Evolutionary conservation across 2,329 filamentous ascomycete species (phyloP), one percentile per base, ranked within the genome.

Genomic region (Knufia fluminis): DNA sequence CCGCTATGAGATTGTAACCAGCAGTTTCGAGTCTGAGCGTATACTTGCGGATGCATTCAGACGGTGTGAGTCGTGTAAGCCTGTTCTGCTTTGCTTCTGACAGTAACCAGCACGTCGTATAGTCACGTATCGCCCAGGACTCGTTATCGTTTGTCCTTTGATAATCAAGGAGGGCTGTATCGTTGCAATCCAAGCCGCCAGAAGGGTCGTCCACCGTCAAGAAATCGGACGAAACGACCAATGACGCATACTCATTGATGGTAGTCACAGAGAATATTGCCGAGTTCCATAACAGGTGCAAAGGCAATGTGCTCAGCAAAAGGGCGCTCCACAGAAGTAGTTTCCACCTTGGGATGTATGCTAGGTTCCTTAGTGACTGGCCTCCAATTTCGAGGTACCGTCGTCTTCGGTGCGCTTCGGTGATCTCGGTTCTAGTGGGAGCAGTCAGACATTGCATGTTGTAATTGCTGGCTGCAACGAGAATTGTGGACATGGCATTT

Each of bases 361-460:
- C 1, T 17, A 51, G 17, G 44, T 51, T 51, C 19, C 23, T 26
- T 19, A 48, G 14, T 42, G 40, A 48, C 14, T 19, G 32, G 10
- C 40, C 41, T 8, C 49, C 49, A 43, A 51, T 48, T 42, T 51
- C 45, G 24, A 51, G 49, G 10, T 9, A 48, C 16, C 12, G 16
- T 33, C 26, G n/a, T 41, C 35, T 17, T 16, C n/a, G n/a, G 19
- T 63, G 61, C 1, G 56, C 56, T 6, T 19, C 26, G 19, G 60
- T 56, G 12, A 61, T 46, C 0, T 63, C 60, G 2, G 31, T 2
- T 6, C 60, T 42, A 1, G 59, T 57, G 1, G 61, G 61, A 8
- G 61, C 52, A 20, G 33, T 53, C 6, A 63, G 2, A 1, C 60
- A 54, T 46, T 63, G 60, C 59, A 61, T 61, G 0, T 55, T 56